Evolutionary conservation across 768 basidiomycete species (phyloP), one percentile per base, ranked within the genome.

Genomic region (Suillus americanus): DNA sequence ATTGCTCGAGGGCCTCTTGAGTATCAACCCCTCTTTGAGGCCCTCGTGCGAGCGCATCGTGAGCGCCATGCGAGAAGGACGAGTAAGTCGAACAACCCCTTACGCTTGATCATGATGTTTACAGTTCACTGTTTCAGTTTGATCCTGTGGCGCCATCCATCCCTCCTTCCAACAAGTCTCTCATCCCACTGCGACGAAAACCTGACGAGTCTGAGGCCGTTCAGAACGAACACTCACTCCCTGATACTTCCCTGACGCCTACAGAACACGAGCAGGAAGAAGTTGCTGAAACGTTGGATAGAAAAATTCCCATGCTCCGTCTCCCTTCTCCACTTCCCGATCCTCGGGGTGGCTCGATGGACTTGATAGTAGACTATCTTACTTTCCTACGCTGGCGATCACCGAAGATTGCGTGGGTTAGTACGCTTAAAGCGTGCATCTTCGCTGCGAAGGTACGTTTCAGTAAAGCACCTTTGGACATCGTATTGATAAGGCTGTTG

Each of bases 31-130:
- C 0, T 73, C 77, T 3, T 74, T 74, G n/a, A 82, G 95, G 60
- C 91, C 92, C 9, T 85, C 87, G 0, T 88, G 88, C 55, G 91
- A 94, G 66, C 83, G 88, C 59, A 89, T 96, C 16, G 74, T 82
- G n/a, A 74, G 73, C 33, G 93, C 89, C 1, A 82, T 95, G 62
- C 80, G 84, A 40, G 87, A 90, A 43, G 88, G 93, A 60, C 86
- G 83, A 80, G 92, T 94, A 67, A n/a, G 86, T 81, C 9, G 35
- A 41, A 35, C 23, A 61, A 14, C 4, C 16, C 33, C 10, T 16
- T 28, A 40, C 10, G 3, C 53, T 35, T 45, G 18, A 45, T 40
- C 40, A 64, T 54, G 40, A 57, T 50, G 23, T 30, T 69, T 1
- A 66, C 67, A 20, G n/a, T 64, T n/a, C n/a, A 51, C 6, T n/a